Evolutionary conservation across 1,284 basidiomycete species (phyloP).

Genomic region (Trichosporon faecale): DNA sequence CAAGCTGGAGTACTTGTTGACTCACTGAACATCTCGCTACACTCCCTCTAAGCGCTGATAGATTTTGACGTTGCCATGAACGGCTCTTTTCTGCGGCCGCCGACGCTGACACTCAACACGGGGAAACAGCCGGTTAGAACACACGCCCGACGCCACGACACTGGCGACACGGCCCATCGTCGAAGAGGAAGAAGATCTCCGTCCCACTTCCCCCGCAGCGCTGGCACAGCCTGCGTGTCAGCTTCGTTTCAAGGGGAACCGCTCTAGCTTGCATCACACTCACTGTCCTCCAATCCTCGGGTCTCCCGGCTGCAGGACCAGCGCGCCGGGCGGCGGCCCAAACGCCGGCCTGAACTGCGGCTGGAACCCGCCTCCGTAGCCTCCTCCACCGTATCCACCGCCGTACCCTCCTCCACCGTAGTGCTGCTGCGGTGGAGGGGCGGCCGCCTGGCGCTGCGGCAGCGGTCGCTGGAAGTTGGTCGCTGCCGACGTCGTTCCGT

Average conservation of each 20-base stretch:
- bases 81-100: too few species aligned
- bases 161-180: conserved; percentile 37
- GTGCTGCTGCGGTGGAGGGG: conserved; percentile 11
- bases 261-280: conserved; percentile 16
- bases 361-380: neutral
- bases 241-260: neutral
- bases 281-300: conserved; percentile 48
- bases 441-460: conserved; percentile 22
- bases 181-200: conserved; percentile 45
- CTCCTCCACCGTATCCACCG: neutral
- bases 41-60: neutral
- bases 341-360: conserved; percentile 6
- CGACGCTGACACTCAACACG: neutral
- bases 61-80: too few species aligned
- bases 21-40: neutral
- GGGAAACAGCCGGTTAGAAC: conserved; percentile 19
- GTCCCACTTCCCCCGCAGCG: conserved; percentile 41
- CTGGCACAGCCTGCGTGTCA: conserved; percentile 33
- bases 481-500: conserved; percentile 31
- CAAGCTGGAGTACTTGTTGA: neutral
- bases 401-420: neutral
- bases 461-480: conserved; percentile 46
- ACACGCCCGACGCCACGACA: conserved; percentile 45
- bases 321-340: conserved; percentile 32
- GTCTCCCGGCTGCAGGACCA: conserved; percentile 45